Conservation (phyloP, 441 rosid species). For the Geranium incanum region DNA sequence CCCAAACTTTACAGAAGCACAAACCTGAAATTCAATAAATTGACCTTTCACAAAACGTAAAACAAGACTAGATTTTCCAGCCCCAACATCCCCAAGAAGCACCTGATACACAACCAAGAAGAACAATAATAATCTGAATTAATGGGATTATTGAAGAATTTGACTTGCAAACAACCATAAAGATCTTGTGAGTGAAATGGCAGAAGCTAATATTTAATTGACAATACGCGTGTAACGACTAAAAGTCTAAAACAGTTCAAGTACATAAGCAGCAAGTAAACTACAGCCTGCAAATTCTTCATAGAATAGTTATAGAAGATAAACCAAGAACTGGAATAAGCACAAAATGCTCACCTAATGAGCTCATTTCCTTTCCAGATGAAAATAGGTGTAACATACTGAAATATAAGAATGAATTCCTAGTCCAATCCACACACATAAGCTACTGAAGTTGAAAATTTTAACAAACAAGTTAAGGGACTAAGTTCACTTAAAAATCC, state of each 20-base stretch:
- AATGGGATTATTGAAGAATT: not conserved
- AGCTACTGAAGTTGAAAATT: not conserved
- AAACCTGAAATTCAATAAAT: conserved; percentile 92
- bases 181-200: not conserved
- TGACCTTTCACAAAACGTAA: conserved; percentile 92
- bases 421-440: too few species aligned
- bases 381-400: too few species aligned
- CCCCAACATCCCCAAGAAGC: conserved; percentile 95
- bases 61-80: conserved; percentile 95
- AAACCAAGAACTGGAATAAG: too few species aligned
- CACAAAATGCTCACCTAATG: too few species aligned
- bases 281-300: not conserved
- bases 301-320: too few species aligned
- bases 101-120: conserved; percentile 41
- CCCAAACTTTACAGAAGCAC: conserved; percentile 7
- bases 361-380: too few species aligned
- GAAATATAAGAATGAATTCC: too few species aligned
- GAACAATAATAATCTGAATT: conserved; percentile 1
- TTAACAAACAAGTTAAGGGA: not conserved
- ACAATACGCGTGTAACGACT: not conserved
- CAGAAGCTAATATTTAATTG: not conserved
- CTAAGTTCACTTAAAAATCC: not conserved
- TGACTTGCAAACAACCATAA: not conserved
- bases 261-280: too few species aligned
- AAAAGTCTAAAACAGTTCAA: too few species aligned